A percentile compares a stretch with the other conserved stretches of the same genome.
These are phyloP conservation scores for Trametes maxima DNA, from an alignment of 768 basidiomycete species.

Conservation along the genomic window DNA sequence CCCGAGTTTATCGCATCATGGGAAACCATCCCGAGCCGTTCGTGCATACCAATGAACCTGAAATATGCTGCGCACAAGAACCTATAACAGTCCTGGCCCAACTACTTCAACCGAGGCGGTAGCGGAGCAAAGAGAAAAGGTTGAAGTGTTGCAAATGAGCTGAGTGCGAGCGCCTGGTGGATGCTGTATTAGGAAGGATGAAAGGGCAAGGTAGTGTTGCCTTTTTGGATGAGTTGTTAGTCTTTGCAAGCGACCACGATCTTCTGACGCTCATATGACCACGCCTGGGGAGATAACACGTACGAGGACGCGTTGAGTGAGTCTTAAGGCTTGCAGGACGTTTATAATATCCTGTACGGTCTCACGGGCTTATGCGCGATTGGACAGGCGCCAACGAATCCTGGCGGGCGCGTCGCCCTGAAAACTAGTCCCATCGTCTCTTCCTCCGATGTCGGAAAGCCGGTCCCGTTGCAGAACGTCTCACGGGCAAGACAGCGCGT, in stretches of 20 bases:
- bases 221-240: constrained; percentile 15
- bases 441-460: constrained; percentile 3
- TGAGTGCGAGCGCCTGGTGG: neutral
- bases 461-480: neutral
- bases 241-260: constrained; percentile 7
- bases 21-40: no score
- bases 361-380: no score
- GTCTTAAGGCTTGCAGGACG: no score
- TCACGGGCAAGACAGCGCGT: neutral
- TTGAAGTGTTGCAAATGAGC: neutral
- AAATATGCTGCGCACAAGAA: no score
- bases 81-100: no score
- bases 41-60: no score
- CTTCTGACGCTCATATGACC: neutral
- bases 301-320: neutral
- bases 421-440: neutral
- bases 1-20: no score
- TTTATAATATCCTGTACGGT: no score
- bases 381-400: no score
- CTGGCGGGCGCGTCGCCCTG: neutral
- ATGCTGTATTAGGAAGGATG: constrained; percentile 8
- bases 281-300: no score
- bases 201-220: constrained; percentile 1
- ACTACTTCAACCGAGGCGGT: no score
- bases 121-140: no score